Conservation (phyloP, 2,329 filamentous ascomycete species). For the Epichloe elymi region DNA sequence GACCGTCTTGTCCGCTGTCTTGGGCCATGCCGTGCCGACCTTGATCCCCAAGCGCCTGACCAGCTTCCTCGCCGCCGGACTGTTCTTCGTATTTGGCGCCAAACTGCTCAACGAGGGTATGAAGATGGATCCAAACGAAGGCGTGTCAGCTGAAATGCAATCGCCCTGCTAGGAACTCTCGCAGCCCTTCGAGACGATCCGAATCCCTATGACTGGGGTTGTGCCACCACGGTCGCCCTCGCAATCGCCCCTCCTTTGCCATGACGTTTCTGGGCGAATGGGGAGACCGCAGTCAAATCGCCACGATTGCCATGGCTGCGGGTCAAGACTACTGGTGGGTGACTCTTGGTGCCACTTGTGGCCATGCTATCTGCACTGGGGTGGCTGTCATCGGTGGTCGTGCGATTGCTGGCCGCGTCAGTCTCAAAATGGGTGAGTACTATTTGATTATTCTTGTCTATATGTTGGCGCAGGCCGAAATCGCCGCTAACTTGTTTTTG, state of each 20-base stretch:
- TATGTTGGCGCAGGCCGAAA: neutral
- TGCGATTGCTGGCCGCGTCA: conserved; percentile 86
- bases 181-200: conserved; percentile 38
- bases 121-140: conserved; percentile 78
- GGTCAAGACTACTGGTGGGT: conserved; percentile 99
- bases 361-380: conserved; percentile 81
- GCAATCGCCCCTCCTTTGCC: too few relatives aligned
- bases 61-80: conserved; percentile 66
- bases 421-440: conserved; percentile 83
- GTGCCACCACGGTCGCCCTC: too few relatives aligned
- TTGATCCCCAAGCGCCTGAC: conserved; percentile 85
- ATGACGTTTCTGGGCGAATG: conserved; percentile 99
- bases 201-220: conserved; percentile 25
- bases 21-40: conserved; percentile 84
- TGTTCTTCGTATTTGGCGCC: conserved; percentile 84
- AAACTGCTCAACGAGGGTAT: conserved; percentile 78
- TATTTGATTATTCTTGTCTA: neutral
- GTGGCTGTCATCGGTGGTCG: conserved; percentile 84
- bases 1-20: conserved; percentile 84
- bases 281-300: conserved; percentile 95
- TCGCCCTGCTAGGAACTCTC: conserved; percentile 53
- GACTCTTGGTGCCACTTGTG: conserved; percentile 71
- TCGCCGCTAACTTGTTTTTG: neutral
- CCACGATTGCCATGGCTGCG: conserved; percentile 96
- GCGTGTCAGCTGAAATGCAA: conserved; percentile 94